phyloP scores from a whole-genome alignment of 2,329 filamentous ascomycete species.

The Cadophora gregata region DNA sequence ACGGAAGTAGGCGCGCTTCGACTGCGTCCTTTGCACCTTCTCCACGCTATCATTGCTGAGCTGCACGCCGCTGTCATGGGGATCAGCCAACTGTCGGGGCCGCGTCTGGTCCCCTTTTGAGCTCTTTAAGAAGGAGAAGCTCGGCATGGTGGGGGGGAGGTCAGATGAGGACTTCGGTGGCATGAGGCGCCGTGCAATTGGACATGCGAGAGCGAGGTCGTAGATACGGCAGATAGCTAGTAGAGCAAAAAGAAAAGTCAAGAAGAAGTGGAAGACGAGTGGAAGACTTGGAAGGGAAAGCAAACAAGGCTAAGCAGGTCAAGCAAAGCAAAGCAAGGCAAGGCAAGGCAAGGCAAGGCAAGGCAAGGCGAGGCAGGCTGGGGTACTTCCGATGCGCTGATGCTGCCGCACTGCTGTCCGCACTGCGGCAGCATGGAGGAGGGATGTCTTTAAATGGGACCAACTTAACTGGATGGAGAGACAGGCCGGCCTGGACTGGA shows the following conservation, averaged over 20 bases:
- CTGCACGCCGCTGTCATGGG: conserved; percentile 26
- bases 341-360: conserved; percentile 6
- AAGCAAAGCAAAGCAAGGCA: neutral
- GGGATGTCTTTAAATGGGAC: conserved; percentile 1
- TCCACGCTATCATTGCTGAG: conserved; percentile 31
- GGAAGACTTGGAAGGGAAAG: conserved; percentile 7
- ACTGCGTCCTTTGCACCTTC: conserved; percentile 41
- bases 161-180: conserved; percentile 17
- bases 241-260: neutral
- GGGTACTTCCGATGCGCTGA: conserved; percentile 1
- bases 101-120: conserved; percentile 28
- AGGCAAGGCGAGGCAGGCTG: neutral
- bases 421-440: neutral
- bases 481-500: neutral
- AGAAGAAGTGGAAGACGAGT: conserved; percentile 16
- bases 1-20: conserved; percentile 45
- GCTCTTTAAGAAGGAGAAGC: conserved; percentile 40
- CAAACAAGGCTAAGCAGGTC: conserved; percentile 7
- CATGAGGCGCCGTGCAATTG: conserved; percentile 26
- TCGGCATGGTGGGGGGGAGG: conserved; percentile 37
- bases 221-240: neutral
- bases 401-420: too few species aligned
- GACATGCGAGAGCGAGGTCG: conserved; percentile 9
- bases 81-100: conserved; percentile 22
- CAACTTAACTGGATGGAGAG: neutral